phyloP scores from a whole-genome alignment of 306 rosid species.

The Malus fusca region DNA sequence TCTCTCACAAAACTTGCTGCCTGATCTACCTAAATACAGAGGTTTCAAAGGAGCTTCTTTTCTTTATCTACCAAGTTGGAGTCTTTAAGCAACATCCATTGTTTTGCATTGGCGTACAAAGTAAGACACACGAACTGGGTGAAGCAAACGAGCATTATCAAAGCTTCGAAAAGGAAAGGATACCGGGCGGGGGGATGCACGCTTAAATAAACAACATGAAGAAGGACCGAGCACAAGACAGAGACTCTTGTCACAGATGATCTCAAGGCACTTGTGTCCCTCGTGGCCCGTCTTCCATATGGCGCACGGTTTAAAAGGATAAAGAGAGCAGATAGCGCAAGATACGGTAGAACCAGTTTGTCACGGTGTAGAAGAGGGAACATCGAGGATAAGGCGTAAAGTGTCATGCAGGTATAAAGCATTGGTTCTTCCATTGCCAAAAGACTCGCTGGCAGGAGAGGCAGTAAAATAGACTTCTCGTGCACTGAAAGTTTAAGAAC shows the following conservation, averaged over 20 bases:
- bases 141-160: slow-evolving; percentile 78
- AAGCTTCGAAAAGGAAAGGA: slow-evolving; percentile 84
- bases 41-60: slow-evolving; percentile 50
- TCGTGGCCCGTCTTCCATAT: slow-evolving; percentile 14
- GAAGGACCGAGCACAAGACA: slow-evolving; percentile 35
- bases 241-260: slow-evolving; percentile 16
- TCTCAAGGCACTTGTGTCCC: slow-evolving; percentile 23
- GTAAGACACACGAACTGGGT: slow-evolving; percentile 66
- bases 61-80: slow-evolving; percentile 31
- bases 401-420: slow-evolving; percentile 44
- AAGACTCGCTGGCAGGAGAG: slow-evolving; percentile 81
- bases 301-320: slow-evolving; percentile 38
- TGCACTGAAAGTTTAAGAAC: slow-evolving; percentile 49
- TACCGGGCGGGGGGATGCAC: slow-evolving; percentile 59
- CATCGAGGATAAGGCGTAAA: slow-evolving; percentile 68
- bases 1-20: no score
- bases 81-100: slow-evolving; percentile 51
- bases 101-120: slow-evolving; percentile 57
- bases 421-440: slow-evolving; percentile 78
- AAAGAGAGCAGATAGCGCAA: slow-evolving; percentile 47
- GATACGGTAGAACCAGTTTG: slow-evolving; percentile 53
- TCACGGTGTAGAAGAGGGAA: slow-evolving; percentile 75
- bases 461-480: slow-evolving; percentile 86
- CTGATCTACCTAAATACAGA: neutral
- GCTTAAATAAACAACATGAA: slow-evolving; percentile 68